Evolutionary conservation across 2,329 filamentous ascomycete species (phyloP), one percentile per base, ranked within the genome.

Genomic region (Arachnomyces sp.): DNA sequence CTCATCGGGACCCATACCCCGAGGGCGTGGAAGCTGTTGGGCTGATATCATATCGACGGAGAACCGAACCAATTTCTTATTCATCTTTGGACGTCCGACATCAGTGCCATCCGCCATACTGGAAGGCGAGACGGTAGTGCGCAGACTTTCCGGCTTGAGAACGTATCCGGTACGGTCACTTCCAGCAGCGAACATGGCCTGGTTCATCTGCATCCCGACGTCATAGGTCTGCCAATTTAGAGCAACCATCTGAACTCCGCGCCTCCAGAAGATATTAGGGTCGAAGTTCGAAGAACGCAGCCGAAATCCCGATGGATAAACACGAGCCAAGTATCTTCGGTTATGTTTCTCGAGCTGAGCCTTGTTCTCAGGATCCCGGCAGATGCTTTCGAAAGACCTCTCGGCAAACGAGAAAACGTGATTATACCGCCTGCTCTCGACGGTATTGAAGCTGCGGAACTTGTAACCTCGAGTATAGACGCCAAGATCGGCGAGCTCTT

Each of bases 141-240:
- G 84, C 46, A 95, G 78, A 57, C 89, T 86, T 28, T 81, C 77
- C 14, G 92, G 90, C 68, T 98, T 98, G 39, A 95, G 75, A 11
- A 96, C 88, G 55, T 96, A 98, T 33, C 92, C 92, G 2, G 85
- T 86, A 41, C 80, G 78, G 64, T 95, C 92, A 9, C 77, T 82
- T 32, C 87, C 86, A 43, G 86, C 86, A 34, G 88, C 84, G 59
- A 95, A 98, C 92, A 98, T 96, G 55, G 92, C 92, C 51, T 92
- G 85, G 60, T 96, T 96, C 61, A 96, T 75, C 59, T 96, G 90
- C 77, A 95, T 92, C 34, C 89, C 87, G 13, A 93, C 74, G 57
- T 96, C 92, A 56, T 93, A 95, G 0, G 89, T 96, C 65, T 98
- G 92, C 90, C 92, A 96, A 65, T 98, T 98, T 47, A 96, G 73